Percentiles rank a stretch among this genome's conserved stretches.
These are phyloP conservation scores for Lactarius hatsudake DNA, from an alignment of 768 basidiomycete species.

Conservation along the genomic window DNA sequence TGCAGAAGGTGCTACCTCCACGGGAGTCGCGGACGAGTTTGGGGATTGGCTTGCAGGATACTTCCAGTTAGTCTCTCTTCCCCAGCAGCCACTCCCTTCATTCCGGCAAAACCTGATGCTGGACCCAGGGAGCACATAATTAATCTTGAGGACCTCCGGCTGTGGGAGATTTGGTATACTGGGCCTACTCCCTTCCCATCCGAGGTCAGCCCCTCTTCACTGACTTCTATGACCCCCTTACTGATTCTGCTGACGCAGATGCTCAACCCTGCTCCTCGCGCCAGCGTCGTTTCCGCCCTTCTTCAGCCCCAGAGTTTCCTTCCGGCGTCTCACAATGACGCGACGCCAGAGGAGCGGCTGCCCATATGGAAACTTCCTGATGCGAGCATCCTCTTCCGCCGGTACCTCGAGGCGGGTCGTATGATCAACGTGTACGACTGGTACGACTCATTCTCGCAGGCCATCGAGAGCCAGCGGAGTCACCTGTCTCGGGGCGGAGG, in stretches of 20 bases:
- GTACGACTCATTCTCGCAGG: conserved; percentile 73
- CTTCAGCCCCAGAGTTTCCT: conserved; percentile 55
- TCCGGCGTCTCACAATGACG: background rate
- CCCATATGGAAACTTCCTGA: conserved; percentile 62
- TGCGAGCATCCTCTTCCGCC: conserved; percentile 68
- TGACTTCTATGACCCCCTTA: background rate
- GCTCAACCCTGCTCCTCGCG: conserved; percentile 66
- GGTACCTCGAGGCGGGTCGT: conserved; percentile 76
- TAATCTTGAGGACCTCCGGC: conserved; percentile 46
- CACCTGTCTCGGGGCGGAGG: conserved; percentile 19
- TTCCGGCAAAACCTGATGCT: background rate
- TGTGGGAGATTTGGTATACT: conserved; percentile 78
- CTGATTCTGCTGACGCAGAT: conserved; percentile 39
- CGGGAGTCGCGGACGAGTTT: conserved; percentile 32
- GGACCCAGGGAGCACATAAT: conserved; percentile 40
- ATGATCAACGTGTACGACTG: conserved; percentile 88
- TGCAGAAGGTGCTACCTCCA: conserved; percentile 6
- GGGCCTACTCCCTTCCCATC: conserved; percentile 61
- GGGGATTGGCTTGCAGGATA: conserved; percentile 47
- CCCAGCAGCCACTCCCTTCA: conserved; percentile 4
- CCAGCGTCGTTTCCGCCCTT: conserved; percentile 59
- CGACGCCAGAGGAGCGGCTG: background rate
- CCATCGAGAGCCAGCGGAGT: conserved; percentile 56
- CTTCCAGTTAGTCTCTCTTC: conserved; percentile 18
- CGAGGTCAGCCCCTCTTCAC: conserved; percentile 46